phyloP scores from a whole-genome alignment of 768 basidiomycete genomes.

The Amanita jacksonii region DNA sequence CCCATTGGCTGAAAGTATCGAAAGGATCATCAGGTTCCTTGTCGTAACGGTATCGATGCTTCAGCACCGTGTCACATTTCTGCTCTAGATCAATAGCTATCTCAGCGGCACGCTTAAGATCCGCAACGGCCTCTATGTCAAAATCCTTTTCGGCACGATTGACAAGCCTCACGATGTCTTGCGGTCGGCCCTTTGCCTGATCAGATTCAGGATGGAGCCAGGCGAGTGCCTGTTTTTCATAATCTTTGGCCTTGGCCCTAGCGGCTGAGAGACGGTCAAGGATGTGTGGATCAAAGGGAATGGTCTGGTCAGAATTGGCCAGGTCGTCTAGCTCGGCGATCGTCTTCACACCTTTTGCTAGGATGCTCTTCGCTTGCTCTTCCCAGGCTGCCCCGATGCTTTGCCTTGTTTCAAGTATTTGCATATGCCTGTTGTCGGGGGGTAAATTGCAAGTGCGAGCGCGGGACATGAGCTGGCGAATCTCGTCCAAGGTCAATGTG shows the following conservation, averaged over 20 bases:
- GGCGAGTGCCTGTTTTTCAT: conserved; percentile 65
- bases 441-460: conserved; percentile 61
- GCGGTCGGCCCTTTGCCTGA: conserved; percentile 48
- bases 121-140: conserved; percentile 52
- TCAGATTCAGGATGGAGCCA: conserved; percentile 56
- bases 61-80: conserved; percentile 65
- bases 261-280: conserved; percentile 56
- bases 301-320: conserved; percentile 48
- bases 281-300: conserved; percentile 63
- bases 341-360: conserved; percentile 63
- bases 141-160: conserved; percentile 71
- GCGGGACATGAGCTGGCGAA: conserved; percentile 61
- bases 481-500: conserved; percentile 62
- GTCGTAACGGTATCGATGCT: conserved; percentile 28
- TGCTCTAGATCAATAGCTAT: conserved; percentile 73
- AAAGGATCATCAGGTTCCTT: conserved; percentile 52
- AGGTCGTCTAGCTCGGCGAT: conserved; percentile 72
- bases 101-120: conserved; percentile 61
- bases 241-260: conserved; percentile 63
- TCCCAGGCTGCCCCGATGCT: conserved; percentile 73
- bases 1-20: conserved; percentile 66
- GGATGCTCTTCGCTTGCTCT: conserved; percentile 50
- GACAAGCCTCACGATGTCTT: conserved; percentile 62
- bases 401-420: conserved; percentile 53
- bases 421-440: conserved; percentile 54